Conservation (phyloP, 768 basidiomycete species). For the Phaeolepiota aurea region DNA sequence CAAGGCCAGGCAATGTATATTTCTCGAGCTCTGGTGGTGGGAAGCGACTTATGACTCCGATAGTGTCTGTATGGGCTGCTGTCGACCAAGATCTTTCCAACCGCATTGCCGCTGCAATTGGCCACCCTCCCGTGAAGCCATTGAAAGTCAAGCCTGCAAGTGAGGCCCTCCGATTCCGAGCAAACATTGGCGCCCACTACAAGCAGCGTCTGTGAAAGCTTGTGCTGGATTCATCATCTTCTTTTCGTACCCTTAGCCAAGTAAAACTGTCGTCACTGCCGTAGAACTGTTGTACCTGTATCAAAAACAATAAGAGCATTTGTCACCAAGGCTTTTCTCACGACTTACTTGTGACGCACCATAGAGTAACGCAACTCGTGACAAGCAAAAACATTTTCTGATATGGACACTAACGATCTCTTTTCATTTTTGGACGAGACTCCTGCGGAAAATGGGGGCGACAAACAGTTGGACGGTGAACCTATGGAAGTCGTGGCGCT, state of each 20-base stretch:
- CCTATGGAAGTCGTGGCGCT: slow-evolving; percentile 19
- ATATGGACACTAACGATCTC: slow-evolving; percentile 45
- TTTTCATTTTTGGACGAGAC: slow-evolving; percentile 61
- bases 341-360: background rate
- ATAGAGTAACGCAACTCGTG: background rate
- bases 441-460: slow-evolving; percentile 23
- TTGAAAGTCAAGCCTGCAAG: slow-evolving; percentile 51
- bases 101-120: slow-evolving; percentile 71
- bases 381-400: slow-evolving; percentile 4
- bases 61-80: slow-evolving; percentile 74
- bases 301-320: too few species aligned
- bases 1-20: slow-evolving; percentile 61
- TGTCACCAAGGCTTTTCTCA: background rate
- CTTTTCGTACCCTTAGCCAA: too few species aligned
- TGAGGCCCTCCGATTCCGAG: slow-evolving; percentile 48
- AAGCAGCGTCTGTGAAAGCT: background rate
- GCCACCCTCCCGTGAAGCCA: slow-evolving; percentile 47
- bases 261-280: too few species aligned
- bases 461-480: slow-evolving; percentile 12
- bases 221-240: background rate
- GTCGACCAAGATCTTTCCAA: slow-evolving; percentile 71
- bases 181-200: slow-evolving; percentile 21
- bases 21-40: background rate
- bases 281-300: too few species aligned
- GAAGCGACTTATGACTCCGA: background rate